phyloP scores from a whole-genome alignment of 1,284 basidiomycete genomes.

The Ceratobasidium sp. region DNA sequence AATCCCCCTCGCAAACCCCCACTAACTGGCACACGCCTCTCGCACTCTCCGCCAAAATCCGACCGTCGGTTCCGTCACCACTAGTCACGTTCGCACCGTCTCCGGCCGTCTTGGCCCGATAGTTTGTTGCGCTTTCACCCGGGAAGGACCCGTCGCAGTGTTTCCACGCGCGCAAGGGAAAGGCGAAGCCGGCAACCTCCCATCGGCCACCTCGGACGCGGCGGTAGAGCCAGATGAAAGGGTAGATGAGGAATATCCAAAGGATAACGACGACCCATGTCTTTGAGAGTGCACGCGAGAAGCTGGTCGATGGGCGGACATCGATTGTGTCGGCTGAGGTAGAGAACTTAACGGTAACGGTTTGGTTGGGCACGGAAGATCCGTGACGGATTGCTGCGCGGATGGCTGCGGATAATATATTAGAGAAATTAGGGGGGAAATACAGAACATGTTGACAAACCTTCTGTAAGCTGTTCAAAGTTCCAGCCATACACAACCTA shows the following conservation, averaged over 20 bases:
- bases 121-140: slow-evolving; percentile 46
- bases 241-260: slow-evolving; percentile 74
- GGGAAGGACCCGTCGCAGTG: slow-evolving; percentile 48
- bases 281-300: slow-evolving; percentile 73
- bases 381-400: slow-evolving; percentile 67
- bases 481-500: slow-evolving; percentile 75
- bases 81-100: slow-evolving; percentile 9
- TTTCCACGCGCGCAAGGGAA: slow-evolving; percentile 65
- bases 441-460: slow-evolving; percentile 48
- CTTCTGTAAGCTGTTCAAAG: slow-evolving; percentile 64
- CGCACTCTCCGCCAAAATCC: slow-evolving; percentile 48
- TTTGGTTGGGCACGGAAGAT: slow-evolving; percentile 62
- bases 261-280: slow-evolving; percentile 74
- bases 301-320: slow-evolving; percentile 71
- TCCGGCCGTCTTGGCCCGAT: slow-evolving; percentile 10
- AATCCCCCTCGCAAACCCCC: slow-evolving; percentile 78
- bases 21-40: slow-evolving; percentile 58
- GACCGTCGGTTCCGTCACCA: slow-evolving; percentile 4
- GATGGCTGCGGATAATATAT: slow-evolving; percentile 59
- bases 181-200: slow-evolving; percentile 77
- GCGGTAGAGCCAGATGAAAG: slow-evolving; percentile 80
- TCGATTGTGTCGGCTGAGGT: slow-evolving; percentile 62
- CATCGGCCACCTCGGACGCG: slow-evolving; percentile 76
- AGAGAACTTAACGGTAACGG: slow-evolving; percentile 66
- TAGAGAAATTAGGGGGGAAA: not conserved